Percentiles rank a stretch among this genome's conserved stretches.
These are phyloP conservation scores for Pseudomassariella vexata DNA, from an alignment of 2,329 filamentous ascomycete species.

Conservation along the genomic window DNA sequence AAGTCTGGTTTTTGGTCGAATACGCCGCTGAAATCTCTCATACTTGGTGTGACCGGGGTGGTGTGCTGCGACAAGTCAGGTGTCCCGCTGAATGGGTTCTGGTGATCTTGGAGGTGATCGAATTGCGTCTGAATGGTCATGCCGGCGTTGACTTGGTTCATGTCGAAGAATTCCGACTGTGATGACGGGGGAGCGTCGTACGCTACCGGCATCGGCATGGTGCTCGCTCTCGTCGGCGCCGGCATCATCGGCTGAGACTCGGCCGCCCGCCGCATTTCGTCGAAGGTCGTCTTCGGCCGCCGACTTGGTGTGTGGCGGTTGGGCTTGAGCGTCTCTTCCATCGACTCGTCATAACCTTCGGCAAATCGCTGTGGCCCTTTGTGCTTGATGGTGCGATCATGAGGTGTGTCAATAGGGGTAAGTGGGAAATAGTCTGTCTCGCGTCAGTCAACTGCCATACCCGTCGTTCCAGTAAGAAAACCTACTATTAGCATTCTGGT, in stretches of 20 bases:
- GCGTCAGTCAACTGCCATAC: slow-evolving; percentile 13
- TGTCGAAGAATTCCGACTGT: slow-evolving; percentile 49
- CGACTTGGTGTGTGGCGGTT: slow-evolving; percentile 34
- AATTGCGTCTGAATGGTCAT: slow-evolving; percentile 35
- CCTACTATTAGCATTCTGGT: slow-evolving; percentile 56
- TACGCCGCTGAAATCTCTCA: slow-evolving; percentile 33
- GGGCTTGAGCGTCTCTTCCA: slow-evolving; percentile 62
- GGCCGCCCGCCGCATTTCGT: slow-evolving; percentile 51
- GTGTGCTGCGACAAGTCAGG: slow-evolving; percentile 45
- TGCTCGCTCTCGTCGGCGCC: slow-evolving; percentile 49
- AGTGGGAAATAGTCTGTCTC: slow-evolving; percentile 57
- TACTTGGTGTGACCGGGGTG: slow-evolving; percentile 45
- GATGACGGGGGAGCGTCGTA: slow-evolving; percentile 48
- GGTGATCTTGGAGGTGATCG: slow-evolving; percentile 24
- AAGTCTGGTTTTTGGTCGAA: slow-evolving; percentile 39
- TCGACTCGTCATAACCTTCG: slow-evolving; percentile 58
- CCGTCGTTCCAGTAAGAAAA: too few species aligned
- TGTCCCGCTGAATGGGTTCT: slow-evolving; percentile 32
- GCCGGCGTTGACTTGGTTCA: slow-evolving; percentile 32
- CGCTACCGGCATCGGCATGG: slow-evolving; percentile 32
- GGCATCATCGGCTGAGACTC: slow-evolving; percentile 45
- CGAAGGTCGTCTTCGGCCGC: slow-evolving; percentile 47
- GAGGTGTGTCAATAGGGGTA: slow-evolving; percentile 62
- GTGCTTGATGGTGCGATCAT: slow-evolving; percentile 38
- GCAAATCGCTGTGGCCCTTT: slow-evolving; percentile 44